Evolutionary conservation across 805 yeast species (phyloP), one percentile per base, ranked within the genome.

Genomic region (Scheffersomyces lignosus): DNA sequence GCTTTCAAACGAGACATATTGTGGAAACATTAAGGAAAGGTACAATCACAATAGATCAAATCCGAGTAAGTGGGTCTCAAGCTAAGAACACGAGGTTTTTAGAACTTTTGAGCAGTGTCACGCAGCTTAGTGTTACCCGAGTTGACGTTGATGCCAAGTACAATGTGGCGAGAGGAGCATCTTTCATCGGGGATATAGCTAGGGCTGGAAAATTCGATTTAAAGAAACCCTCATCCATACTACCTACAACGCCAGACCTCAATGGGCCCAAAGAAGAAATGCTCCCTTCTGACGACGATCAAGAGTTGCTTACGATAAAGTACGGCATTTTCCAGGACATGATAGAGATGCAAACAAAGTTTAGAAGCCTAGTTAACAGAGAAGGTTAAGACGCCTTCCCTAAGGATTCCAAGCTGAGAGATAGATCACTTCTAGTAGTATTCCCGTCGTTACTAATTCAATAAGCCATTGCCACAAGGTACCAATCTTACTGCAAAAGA

Each of bases 41-140:
- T 1, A 51, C 54, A 5, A 51, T 54, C 0, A 38, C 44, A 1
- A 44, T 75, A 4, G 42, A 47, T 2, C 56, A 56, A 8, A 51
- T 79, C 5, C 46, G 62, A n/a, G 54, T 78, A 2, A 64, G 73
- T 44, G 85, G 84, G 4, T 73, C 80, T 24, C 83, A 78, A 49
- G 75, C 75, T 3, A 62, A 64, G 28, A 79, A 79, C 44, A 10
- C 15, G 4, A 49, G 80, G 36, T 60, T 77, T 23, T 45, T 73
- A 13, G 34, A 36, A 30, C 28, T 44, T 16, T 14, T 44, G 15
- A 31, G 39, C n/a, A 29, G 51, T 6, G 45, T 67, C 2, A 57
- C 45, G 13, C 53, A 28, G 6, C 16, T 29, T 12, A 31, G 35
- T 1, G 40, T 44, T 3, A 20, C 18, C 4, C 18, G 28, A 24